A percentile compares a stretch with the other conserved stretches of the same genome.
Evolutionary conservation across 2,329 filamentous ascomycete species (phyloP).

Genomic region (Aspergillus calidoustus): DNA sequence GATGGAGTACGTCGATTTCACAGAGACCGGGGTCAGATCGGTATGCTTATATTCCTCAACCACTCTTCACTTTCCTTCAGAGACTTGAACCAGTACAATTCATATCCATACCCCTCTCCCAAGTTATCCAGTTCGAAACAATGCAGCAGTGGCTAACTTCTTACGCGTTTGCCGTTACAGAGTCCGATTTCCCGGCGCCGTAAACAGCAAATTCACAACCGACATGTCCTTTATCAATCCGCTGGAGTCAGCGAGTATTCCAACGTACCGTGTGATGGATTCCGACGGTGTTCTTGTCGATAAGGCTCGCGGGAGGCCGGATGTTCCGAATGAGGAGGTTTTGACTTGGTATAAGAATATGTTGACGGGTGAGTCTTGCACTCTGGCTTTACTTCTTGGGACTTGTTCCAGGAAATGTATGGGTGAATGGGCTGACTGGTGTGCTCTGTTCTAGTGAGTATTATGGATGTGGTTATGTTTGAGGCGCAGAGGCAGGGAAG

Average conservation of each 20-base stretch:
- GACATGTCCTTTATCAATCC: slow-evolving; percentile 78
- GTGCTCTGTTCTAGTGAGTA: slow-evolving; percentile 57
- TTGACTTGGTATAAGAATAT: slow-evolving; percentile 67
- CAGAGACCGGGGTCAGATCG: slow-evolving; percentile 64
- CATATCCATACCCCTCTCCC: background rate
- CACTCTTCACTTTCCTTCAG: background rate
- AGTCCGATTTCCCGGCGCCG: slow-evolving; percentile 83
- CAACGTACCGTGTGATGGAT: slow-evolving; percentile 90
- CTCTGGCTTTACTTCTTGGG: background rate
- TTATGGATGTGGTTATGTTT: slow-evolving; percentile 98
- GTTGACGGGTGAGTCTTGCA: slow-evolving; percentile 55
- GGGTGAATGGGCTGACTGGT: background rate
- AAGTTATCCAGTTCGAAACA: background rate
- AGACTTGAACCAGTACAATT: background rate
- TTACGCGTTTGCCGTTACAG: slow-evolving; percentile 38
- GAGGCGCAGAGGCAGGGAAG: slow-evolving; percentile 95
- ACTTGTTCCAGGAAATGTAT: background rate
- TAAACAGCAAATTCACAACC: slow-evolving; percentile 90
- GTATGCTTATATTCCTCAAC: slow-evolving; percentile 43
- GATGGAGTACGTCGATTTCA: slow-evolving; percentile 60
- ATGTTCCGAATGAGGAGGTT: slow-evolving; percentile 68
- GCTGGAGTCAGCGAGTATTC: slow-evolving; percentile 72
- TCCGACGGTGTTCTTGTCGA: slow-evolving; percentile 86
- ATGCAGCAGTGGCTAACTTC: slow-evolving; percentile 7
- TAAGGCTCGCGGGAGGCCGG: slow-evolving; percentile 65